Base-by-base conservation (phyloP, 345 rosid genomes). In the Aquilaria malaccensis region DNA sequence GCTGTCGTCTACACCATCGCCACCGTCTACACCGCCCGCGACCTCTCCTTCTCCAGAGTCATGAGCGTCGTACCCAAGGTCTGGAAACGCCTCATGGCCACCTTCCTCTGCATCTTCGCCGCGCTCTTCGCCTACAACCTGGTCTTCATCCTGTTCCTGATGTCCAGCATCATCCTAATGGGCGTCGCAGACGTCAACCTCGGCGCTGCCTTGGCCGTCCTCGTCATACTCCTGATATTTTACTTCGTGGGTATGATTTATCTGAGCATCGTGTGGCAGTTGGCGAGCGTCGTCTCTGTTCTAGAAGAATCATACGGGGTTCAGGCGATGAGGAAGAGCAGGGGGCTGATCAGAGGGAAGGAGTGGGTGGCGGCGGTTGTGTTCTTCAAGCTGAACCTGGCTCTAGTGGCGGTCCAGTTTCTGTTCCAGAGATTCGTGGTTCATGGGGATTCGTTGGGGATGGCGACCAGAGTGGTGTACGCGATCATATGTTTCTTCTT, bases 1-100 rank as follows among this genome's bases (percentile, higher is more conserved):
- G 84, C 87, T 0, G 84, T 79, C 6, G 88, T 80, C 43, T 82
- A 79, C 74, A 72, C 85, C 56, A 52, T 82, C 31, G 87, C 91
- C 29, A 69, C 67, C 37, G 48, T 80, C 13, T 79, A 73, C 64
- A 75, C 85, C 0, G 72, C 66, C 55, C 52, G 73, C 48, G 73
- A 75, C 2, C 43, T 77, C 32, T 63, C 60, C 1, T 83, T 85
- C 65, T 56, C 29, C 33, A 75, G 70, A 56, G 79, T 79, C 60
- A 67, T 77, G 59, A 70, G 69, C 29, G 83, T 80, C 0, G 84
- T 85, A 14, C 83, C 86, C 0, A 75, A 59, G 65, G 85, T 80
- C 0, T 85, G 85, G 87, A 79, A 76, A 78, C 68, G 82, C 29
- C 67, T 85, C 7, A 59, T 77, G 67, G 59, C 78, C 47, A 85